Evolutionary conservation across 208 protist genomes (phyloP), one percentile per base, ranked within the genome.

Genomic region (Trypanosoma grayi): DNA sequence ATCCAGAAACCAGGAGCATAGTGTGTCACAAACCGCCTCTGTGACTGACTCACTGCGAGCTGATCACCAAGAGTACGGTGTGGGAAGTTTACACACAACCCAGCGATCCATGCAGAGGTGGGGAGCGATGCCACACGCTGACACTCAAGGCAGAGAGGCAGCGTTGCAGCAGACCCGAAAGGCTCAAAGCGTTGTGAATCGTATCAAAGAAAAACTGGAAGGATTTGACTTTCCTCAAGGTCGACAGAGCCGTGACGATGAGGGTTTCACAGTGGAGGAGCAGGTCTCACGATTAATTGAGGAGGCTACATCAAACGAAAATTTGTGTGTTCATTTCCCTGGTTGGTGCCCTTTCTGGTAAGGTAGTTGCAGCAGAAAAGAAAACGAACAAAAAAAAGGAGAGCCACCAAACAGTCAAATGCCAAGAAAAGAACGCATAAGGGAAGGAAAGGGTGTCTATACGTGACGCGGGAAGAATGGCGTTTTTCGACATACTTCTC

Each of bases 271-370:
- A 3, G 90, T 92, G 43, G 79, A 92, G 60, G 77, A 81, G 25
- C 93, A 98, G 63, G 97, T 99, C 16, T 47, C 93, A 13, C 80
- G 84, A 40, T 73, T 99, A 10, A 99, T 99, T 68, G 71, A 89
- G 20, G 89, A 99, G 75, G 98, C 99, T 0, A 99, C 94, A 3
- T 97, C 88, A 4, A 88, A 98, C 51, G 98, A 99, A 61, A 99
- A 99, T 78, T 76, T 99, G 27, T 99, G 98, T 70, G 94, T 98
- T 67, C 93, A 93, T 70, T 99, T 99, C 75, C 79, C 98, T 28
- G 99, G 99, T 27, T 99, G 99, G 99, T 99, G 97, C 75, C 83
- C 97, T 8, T 99, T 98, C 41, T 99, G 98, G 98, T 99, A 81
- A 48, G 4, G 28, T 34, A n/a, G 4, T 27, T 46, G 43, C 28